Evolutionary conservation across 2,329 filamentous ascomycete species (phyloP).

Genomic region (Dothistroma pini): DNA sequence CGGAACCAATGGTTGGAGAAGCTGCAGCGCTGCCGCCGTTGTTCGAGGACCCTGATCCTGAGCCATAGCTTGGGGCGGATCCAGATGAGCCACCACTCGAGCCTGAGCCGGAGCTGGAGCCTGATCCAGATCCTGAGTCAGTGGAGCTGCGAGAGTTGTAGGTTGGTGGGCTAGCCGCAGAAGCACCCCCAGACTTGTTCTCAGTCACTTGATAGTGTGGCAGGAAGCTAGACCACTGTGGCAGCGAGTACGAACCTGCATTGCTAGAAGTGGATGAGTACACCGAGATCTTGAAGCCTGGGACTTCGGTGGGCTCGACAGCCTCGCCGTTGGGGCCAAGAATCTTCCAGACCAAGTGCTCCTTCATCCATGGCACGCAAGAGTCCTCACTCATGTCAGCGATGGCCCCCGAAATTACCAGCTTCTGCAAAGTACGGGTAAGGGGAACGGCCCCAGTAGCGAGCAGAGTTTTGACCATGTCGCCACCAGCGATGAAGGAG

Average conservation of each 20-base stretch:
- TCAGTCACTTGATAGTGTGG: conserved; percentile 26
- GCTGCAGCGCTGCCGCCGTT: background rate
- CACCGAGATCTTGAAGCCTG: conserved; percentile 40
- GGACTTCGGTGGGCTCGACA: conserved; percentile 32
- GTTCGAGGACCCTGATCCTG: background rate
- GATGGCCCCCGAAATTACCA: conserved; percentile 32
- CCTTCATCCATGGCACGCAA: conserved; percentile 32
- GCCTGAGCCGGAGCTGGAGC: background rate
- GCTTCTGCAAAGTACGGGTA: conserved; percentile 40
- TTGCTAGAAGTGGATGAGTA: conserved; percentile 35
- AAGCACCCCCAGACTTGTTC: conserved; percentile 27
- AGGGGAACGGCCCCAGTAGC: conserved; percentile 45
- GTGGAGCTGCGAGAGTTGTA: background rate
- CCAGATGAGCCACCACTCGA: background rate
- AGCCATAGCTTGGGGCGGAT: too few species aligned
- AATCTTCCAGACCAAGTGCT: conserved; percentile 36
- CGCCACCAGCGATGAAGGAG: conserved; percentile 41
- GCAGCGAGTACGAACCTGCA: conserved; percentile 17
- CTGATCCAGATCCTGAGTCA: background rate
- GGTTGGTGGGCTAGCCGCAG: background rate
- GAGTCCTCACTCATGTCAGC: conserved; percentile 25
- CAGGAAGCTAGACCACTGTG: conserved; percentile 25
- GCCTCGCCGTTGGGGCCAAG: conserved; percentile 31
- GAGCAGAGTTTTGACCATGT: conserved; percentile 26
- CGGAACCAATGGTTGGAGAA: background rate